Evolutionary conservation across 2,329 filamentous ascomycete species (phyloP), one percentile per base, ranked within the genome.

Genomic region (Corynespora cassiicola): DNA sequence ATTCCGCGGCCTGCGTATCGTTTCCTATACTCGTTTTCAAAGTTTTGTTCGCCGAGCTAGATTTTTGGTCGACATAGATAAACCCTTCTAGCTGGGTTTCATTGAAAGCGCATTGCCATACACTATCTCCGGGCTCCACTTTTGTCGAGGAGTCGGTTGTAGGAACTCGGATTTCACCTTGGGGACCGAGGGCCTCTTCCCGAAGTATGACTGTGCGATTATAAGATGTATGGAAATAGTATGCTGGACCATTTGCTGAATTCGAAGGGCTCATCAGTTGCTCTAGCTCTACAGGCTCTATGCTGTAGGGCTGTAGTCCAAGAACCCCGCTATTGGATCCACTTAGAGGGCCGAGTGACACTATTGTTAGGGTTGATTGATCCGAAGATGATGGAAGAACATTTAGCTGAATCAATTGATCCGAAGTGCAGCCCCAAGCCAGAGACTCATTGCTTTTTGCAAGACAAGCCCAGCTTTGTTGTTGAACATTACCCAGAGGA

Each of bases 51-150:
- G 14, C 17, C 10, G 23, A 11, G 6, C 20, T 35, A 1, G 44
- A 37, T 10, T 33, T 30, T 22, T 42, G 37, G 5, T 32, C 27
- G 7, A 44, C 27, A 16, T 58, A 57, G 7, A 63, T 44, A 17
- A 52, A 53, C 1, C 58, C 60, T 18, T 65, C 56, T 5, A 65
- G 21, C 1, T 37, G 21, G 1, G 58, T 61, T 7, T 59, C 42
- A 23, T 61, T 56, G 41, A 63, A 65, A 3, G 33, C 42, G 27
- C 61, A 65, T 3, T 49, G 48, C 60, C 60, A 65, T 3, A 56
- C 39, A 6, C 41, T 31, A 17, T 56, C 44, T 6, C 52, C 52
- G 3, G 43, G 24, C 7, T 45, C 28, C 6, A 60, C 47, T 0
- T 20, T 30, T 3, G 46, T 30, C 14, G 45, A 10, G 21, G 37